These are phyloP conservation scores for Yamadazyma blattariae DNA, from an alignment of 1,139 yeast species.

Conservation along the genomic window DNA sequence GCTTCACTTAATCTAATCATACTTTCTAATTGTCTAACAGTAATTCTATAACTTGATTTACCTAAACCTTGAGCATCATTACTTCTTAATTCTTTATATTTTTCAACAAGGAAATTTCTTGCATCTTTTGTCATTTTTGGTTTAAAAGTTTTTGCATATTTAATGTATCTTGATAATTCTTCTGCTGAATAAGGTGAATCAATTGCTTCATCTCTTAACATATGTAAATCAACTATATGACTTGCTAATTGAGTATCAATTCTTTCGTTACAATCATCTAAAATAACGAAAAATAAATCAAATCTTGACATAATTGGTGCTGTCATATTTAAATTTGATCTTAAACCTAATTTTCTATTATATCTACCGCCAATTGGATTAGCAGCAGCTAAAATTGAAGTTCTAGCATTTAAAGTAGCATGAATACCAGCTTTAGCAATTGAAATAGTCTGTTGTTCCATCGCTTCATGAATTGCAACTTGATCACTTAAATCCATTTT, in stretches of 20 bases:
- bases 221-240: conserved; percentile 91
- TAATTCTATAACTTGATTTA: conserved; percentile 83
- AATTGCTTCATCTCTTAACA: conserved; percentile 88
- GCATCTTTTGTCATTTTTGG: conserved; percentile 87
- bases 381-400: conserved; percentile 93
- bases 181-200: conserved; percentile 88
- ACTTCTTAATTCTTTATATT: conserved; percentile 82
- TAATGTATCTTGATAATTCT: conserved; percentile 83
- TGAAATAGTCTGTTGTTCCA: conserved; percentile 98
- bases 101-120: conserved; percentile 68
- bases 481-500: conserved; percentile 96
- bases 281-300: conserved; percentile 88
- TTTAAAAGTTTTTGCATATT: conserved; percentile 89
- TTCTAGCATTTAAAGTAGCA: conserved; percentile 93
- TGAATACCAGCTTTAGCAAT: conserved; percentile 98
- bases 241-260: conserved; percentile 87
- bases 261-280: conserved; percentile 92
- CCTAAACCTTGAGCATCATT: conserved; percentile 94
- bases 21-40: conserved; percentile 94
- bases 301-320: conserved; percentile 99
- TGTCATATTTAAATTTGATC: conserved; percentile 93
- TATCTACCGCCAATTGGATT: conserved; percentile 96
- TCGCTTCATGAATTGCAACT: conserved; percentile 99
- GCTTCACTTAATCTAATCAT: conserved; percentile 94
- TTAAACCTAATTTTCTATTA: conserved; percentile 77